phyloP scores from a whole-genome alignment of 208 protist genomes.

The Acanthamoeba lenticulata region DNA sequence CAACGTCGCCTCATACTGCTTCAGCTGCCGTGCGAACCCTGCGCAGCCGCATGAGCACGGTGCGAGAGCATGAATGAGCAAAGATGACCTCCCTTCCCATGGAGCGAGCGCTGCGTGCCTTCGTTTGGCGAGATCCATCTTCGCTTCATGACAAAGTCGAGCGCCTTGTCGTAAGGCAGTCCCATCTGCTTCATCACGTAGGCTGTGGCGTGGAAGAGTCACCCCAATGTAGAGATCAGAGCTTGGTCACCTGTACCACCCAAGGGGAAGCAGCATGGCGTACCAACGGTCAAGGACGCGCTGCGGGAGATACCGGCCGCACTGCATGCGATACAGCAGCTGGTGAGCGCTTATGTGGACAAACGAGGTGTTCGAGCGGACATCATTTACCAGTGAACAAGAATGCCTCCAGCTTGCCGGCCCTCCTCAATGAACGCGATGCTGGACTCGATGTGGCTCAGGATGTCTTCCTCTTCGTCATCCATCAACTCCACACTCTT shows the following conservation, averaged over 20 bases:
- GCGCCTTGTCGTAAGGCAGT: background rate
- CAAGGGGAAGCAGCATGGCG: background rate
- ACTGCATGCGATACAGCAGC: background rate
- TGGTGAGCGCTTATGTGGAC: background rate
- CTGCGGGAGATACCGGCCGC: background rate
- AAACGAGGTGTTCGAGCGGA: background rate
- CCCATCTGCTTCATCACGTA: conserved; percentile 21
- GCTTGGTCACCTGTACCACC: too few species aligned
- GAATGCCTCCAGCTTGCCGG: background rate
- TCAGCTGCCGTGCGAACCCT: background rate
- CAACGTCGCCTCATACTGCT: background rate
- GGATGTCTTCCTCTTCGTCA: conserved; percentile 1
- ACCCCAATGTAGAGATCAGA: too few species aligned
- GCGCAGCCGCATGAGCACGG: too few species aligned
- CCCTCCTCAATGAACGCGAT: background rate
- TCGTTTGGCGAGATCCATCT: conserved; percentile 32
- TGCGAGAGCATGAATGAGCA: too few species aligned
- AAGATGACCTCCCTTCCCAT: background rate
- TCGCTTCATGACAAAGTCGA: background rate
- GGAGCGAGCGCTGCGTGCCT: background rate
- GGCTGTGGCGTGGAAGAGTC: too few species aligned
- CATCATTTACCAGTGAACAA: background rate
- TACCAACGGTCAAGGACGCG: background rate
- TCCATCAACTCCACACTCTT: background rate
- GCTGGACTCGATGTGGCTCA: background rate